Evolutionary conservation across 106 monocot genomes (phyloP).

Genomic region (Dioscorea dumetorum): DNA sequence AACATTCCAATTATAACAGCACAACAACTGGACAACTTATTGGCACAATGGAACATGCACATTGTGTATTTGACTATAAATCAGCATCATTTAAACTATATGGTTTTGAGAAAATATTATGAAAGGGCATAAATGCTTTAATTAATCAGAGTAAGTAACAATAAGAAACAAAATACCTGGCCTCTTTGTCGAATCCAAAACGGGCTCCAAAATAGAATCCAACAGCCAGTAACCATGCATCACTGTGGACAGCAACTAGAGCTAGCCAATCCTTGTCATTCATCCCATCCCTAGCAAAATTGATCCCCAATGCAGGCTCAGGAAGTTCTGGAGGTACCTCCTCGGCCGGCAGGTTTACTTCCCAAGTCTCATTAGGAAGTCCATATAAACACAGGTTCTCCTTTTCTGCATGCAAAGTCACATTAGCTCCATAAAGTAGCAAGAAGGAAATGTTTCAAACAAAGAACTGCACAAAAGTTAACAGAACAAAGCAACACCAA

Average conservation of each 20-base stretch:
- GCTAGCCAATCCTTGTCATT: slow-evolving; percentile 80
- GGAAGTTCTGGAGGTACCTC: slow-evolving; percentile 96
- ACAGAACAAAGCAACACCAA: not conserved
- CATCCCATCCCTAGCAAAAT: slow-evolving; percentile 96
- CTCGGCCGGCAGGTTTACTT: slow-evolving; percentile 78
- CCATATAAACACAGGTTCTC: slow-evolving; percentile 90
- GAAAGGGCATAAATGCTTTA: not conserved
- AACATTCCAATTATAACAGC: not conserved
- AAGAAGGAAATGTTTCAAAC: not conserved
- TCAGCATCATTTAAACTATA: not conserved
- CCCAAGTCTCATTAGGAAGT: slow-evolving; percentile 74
- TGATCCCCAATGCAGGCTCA: slow-evolving; percentile 86
- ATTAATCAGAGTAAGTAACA: not conserved
- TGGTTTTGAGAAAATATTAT: not conserved
- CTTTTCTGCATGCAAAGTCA: slow-evolving; percentile 46
- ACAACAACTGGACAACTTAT: not conserved
- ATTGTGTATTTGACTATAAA: not conserved
- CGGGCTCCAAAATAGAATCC: slow-evolving; percentile 92
- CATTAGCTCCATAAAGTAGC: not conserved
- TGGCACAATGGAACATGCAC: not conserved
- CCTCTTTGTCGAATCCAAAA: slow-evolving; percentile 85
- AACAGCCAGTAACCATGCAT: slow-evolving; percentile 83
- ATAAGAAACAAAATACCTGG: slow-evolving; percentile 33
- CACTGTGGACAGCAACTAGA: slow-evolving; percentile 90
- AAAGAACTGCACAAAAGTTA: not conserved